Base-by-base conservation (phyloP, 148 eudicot genomes). In the Cornus kousa region DNA sequence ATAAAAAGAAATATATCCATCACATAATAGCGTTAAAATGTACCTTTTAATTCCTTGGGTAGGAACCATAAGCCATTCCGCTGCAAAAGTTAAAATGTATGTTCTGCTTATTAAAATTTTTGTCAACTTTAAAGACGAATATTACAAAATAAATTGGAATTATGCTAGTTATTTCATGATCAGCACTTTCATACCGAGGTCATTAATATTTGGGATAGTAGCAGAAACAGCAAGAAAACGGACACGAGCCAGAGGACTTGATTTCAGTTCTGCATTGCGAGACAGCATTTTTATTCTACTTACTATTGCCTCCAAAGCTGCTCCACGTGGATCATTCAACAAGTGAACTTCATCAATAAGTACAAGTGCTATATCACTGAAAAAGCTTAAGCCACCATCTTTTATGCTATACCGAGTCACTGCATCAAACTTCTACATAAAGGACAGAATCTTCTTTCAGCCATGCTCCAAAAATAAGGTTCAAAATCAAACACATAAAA, bases 341-440 rank as follows among this genome's bases (percentile, higher is more conserved):
- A 96, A 64, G 86, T 96, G 99, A 83, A 96, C 99, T 91, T 96
- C 99, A 87, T 96, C 99, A 74, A 96, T 89, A 67, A 96, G 95
- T 75, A 96, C 79, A 78, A 96, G 97, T 70, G 97, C 89, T 82
- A 96, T 94, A 80, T 96, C 99, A 82, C 99, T 92, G 88, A 96
- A 96, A 83, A 93, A 96, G 78, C 99, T 87, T 87, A 96, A 76
- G 71, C 99, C 97, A 71, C 97, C 98, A 82, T 93, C 92, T 76
- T 91, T 94, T 59, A 96, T 87, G 74, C 91, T 91, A 82, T 88
- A 96, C 72, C 99, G 93, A 81, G 99, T 92, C 77, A 94, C 98
- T 62, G 99, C 93, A 91, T 96, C 98, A 85, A 96, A 96, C 81
- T 96, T 96, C 99, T 96, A 84, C 77, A 82, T 43, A 80, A 85